Conservation (phyloP, 257 asterid species). For the Plectranthus barbatus region DNA sequence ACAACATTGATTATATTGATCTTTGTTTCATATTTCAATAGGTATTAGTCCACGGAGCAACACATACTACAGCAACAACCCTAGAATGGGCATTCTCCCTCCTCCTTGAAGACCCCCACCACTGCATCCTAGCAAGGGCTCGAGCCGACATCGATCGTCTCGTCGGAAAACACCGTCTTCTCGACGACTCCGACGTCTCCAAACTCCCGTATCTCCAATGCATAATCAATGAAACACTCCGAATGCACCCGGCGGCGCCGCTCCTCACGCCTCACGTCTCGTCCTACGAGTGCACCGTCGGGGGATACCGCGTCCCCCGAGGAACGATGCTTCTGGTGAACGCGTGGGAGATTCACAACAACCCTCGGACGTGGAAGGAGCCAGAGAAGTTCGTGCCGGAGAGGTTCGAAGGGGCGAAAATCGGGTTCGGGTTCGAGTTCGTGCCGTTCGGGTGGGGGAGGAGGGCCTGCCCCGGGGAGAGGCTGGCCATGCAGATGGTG, state of each 20-base stretch:
- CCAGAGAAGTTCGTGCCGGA: slow-evolving; percentile 18
- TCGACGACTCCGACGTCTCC: slow-evolving; percentile 13
- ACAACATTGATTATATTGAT: too few relatives aligned
- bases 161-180: slow-evolving; percentile 17
- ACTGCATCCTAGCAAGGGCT: slow-evolving; percentile 9
- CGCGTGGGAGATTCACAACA: slow-evolving; percentile 30
- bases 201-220: slow-evolving; percentile 25
- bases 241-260: slow-evolving; percentile 33
- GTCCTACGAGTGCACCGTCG: slow-evolving; percentile 13
- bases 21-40: too few relatives aligned
- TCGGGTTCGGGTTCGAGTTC: slow-evolving; percentile 5
- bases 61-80: slow-evolving; percentile 25
- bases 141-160: slow-evolving; percentile 13
- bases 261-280: slow-evolving; percentile 26
- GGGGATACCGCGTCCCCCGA: slow-evolving; percentile 18
- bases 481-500: slow-evolving; percentile 22
- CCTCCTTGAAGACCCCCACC: slow-evolving; percentile 21
- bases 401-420: slow-evolving; percentile 21
- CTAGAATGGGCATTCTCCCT: slow-evolving; percentile 35
- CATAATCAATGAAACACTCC: slow-evolving; percentile 29
- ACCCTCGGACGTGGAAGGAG: slow-evolving; percentile 16
- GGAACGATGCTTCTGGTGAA: slow-evolving; percentile 30
- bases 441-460: slow-evolving; percentile 34
- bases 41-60: slow-evolving; percentile 36
- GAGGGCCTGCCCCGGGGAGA: slow-evolving; percentile 35